Percentiles rank a stretch among this genome's conserved stretches.
These are phyloP conservation scores for Pouteria campechiana DNA, from an alignment of 179 eudicot genomes.

Conservation along the genomic window DNA sequence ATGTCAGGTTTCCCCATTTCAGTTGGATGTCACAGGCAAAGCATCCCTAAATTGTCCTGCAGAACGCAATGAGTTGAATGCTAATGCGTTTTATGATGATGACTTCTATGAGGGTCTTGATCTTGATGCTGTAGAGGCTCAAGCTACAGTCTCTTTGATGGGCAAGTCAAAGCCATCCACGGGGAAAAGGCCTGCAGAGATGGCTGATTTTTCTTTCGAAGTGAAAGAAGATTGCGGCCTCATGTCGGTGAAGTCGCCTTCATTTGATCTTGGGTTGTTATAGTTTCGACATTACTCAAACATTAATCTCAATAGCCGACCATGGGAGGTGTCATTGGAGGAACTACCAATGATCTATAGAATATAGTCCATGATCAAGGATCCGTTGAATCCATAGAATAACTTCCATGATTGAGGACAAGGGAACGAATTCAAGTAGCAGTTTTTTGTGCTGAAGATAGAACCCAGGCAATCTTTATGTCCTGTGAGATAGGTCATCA, in stretches of 20 bases:
- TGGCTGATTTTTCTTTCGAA: constrained; percentile 11
- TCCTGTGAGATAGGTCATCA: too few relatives aligned
- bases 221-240: constrained; percentile 5
- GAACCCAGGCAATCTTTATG: too few relatives aligned
- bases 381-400: too few relatives aligned
- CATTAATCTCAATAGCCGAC: too few relatives aligned
- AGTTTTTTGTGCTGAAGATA: too few relatives aligned
- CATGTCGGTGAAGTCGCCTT: constrained; percentile 40
- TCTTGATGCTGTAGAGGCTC: constrained; percentile 83
- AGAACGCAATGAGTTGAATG: constrained; percentile 14
- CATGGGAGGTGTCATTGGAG: too few relatives aligned
- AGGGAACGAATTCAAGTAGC: too few relatives aligned
- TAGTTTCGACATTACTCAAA: too few relatives aligned
- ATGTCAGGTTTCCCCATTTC: constrained; percentile 33
- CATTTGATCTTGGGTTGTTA: constrained; percentile 75
- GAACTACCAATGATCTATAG: too few relatives aligned
- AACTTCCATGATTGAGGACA: too few relatives aligned
- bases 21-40: constrained; percentile 16
- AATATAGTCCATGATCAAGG: too few relatives aligned
- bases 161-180: constrained; percentile 22
- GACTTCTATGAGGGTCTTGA: constrained; percentile 63
- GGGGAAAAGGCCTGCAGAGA: constrained; percentile 15
- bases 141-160: constrained; percentile 50
- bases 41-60: constrained; percentile 10
- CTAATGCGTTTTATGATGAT: constrained; percentile 44